A percentile compares a stretch with the other conserved stretches of the same genome.
Evolutionary conservation across 1,284 basidiomycete genomes (phyloP).

Genomic region (Austroboletus niveus): DNA sequence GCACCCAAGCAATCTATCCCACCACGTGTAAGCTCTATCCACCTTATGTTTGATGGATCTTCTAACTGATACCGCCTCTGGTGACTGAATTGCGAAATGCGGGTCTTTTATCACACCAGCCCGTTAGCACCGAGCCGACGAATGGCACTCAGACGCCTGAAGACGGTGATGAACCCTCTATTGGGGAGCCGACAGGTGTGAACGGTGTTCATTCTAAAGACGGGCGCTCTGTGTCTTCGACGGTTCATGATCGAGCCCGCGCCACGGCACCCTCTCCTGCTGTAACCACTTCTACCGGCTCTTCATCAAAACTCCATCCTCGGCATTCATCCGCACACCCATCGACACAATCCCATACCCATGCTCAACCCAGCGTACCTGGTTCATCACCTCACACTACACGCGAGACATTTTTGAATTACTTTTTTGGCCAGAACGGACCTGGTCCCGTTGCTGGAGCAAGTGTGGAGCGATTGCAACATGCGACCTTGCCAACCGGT

Average conservation of each 20-base stretch:
- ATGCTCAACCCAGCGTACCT: constrained; percentile 32
- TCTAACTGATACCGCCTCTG: constrained; percentile 6
- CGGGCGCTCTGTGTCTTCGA: constrained; percentile 76
- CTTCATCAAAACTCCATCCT: constrained; percentile 36
- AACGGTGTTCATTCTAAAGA: constrained; percentile 60
- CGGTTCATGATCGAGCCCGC: constrained; percentile 70
- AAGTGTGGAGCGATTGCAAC: constrained; percentile 38
- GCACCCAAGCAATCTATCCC: constrained; percentile 42
- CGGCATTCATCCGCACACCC: constrained; percentile 32
- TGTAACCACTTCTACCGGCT: constrained; percentile 34
- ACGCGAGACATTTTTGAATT: constrained; percentile 90
- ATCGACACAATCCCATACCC: constrained; percentile 25
- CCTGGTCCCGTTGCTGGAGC: constrained; percentile 60
- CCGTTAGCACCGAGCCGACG: constrained; percentile 53
- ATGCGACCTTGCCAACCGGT: constrained; percentile 43
- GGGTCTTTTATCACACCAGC: constrained; percentile 36
- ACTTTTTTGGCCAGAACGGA: constrained; percentile 90
- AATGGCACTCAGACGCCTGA: constrained; percentile 51
- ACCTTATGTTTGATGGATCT: constrained; percentile 7
- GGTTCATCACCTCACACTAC: constrained; percentile 53
- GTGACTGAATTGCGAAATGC: constrained; percentile 6
- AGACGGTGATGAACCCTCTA: constrained; percentile 57
- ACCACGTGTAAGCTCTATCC: constrained; percentile 49
- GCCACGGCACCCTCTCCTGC: constrained; percentile 33
- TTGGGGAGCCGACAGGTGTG: constrained; percentile 48